Evolutionary conservation across 805 yeast genomes (phyloP), one percentile per base, ranked within the genome.

Genomic region (Saccharomycopsis schoenii): DNA sequence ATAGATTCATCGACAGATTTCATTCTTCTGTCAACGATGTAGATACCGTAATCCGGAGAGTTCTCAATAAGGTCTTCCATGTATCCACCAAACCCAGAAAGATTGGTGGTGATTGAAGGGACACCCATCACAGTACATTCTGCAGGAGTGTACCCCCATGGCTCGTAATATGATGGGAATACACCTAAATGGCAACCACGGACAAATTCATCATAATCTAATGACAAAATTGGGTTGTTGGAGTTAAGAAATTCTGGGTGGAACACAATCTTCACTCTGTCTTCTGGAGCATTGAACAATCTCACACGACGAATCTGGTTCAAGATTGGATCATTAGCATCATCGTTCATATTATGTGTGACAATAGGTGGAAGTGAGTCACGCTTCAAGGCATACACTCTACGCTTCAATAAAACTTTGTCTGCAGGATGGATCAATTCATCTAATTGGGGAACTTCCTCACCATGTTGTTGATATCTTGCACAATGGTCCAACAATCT

Each of bases 111-210:
- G 69, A 93, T 89, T 6, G 97, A 89, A 17, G 99, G 99, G 62
- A 94, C 96, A 61, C 99, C 99, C 99, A 93, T 93, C 25, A 94
- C 99, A 0, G 99, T 93, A 77, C 99, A 94, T 73, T 93, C 99
- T 9, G 98, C 98, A 2, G 99, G 99, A 1, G 99, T 93, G 74
- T 93, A 93, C 47, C 99, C 99, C 99, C 99, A 93, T 3, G 99
- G 99, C 76, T 93, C 99, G 71, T 93, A 93, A 76, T 93, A 93
- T 0, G 97, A 90, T 57, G 99, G 99, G 85, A 93, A 93, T 58
- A 93, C 97, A 72, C 99, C 99, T 73, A 94, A 77, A 74, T 93
- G 98, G 72, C 97, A 92, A 64, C 99, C 99, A 67, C 99, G 83
- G 56, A 93, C 99, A 73, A 93, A 93, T 73, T 93, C 99, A 72